Percentiles rank a stretch among this genome's conserved stretches.
phyloP scores from a whole-genome alignment of 2,329 filamentous ascomycete genomes.

The Calonectria hawksworthii region DNA sequence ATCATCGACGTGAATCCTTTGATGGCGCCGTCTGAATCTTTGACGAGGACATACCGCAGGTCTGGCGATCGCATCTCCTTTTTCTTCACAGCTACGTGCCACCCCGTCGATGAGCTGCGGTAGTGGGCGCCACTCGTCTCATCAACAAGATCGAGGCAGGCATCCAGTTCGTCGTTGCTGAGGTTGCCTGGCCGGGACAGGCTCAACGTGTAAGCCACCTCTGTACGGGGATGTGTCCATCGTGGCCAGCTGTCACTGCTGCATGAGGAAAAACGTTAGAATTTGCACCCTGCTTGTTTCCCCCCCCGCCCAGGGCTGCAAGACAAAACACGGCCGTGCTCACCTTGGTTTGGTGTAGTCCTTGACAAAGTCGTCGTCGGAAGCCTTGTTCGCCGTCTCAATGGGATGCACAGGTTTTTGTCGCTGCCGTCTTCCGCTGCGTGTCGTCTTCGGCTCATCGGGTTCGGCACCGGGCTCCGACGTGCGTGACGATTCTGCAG shows the following conservation, averaged over 20 bases:
- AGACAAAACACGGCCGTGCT: not conserved
- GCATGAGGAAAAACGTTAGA: not conserved
- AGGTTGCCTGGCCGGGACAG: slow-evolving; percentile 60
- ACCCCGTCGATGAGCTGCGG: slow-evolving; percentile 71
- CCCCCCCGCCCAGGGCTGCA: not conserved
- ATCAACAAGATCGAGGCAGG: slow-evolving; percentile 71
- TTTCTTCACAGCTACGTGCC: slow-evolving; percentile 73
- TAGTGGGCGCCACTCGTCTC: slow-evolving; percentile 76
- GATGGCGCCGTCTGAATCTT: slow-evolving; percentile 50
- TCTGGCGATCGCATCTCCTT: slow-evolving; percentile 77
- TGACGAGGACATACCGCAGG: slow-evolving; percentile 78
- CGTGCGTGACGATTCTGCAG: not conserved
- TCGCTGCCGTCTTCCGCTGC: slow-evolving; percentile 32
- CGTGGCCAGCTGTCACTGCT: slow-evolving; percentile 49
- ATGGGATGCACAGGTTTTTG: slow-evolving; percentile 53
- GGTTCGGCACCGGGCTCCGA: not conserved
- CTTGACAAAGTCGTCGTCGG: slow-evolving; percentile 62
- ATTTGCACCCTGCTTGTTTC: not conserved
- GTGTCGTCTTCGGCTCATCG: slow-evolving; percentile 27
- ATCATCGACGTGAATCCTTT: slow-evolving; percentile 76
- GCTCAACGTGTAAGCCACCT: slow-evolving; percentile 57
- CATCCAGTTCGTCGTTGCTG: slow-evolving; percentile 59
- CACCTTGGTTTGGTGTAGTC: slow-evolving; percentile 65
- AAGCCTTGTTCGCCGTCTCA: slow-evolving; percentile 62
- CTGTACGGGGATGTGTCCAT: slow-evolving; percentile 67